Evolutionary conservation across 306 rosid species (phyloP), one percentile per base, ranked within the genome.

Genomic region (Casuarina cunninghamiana): DNA sequence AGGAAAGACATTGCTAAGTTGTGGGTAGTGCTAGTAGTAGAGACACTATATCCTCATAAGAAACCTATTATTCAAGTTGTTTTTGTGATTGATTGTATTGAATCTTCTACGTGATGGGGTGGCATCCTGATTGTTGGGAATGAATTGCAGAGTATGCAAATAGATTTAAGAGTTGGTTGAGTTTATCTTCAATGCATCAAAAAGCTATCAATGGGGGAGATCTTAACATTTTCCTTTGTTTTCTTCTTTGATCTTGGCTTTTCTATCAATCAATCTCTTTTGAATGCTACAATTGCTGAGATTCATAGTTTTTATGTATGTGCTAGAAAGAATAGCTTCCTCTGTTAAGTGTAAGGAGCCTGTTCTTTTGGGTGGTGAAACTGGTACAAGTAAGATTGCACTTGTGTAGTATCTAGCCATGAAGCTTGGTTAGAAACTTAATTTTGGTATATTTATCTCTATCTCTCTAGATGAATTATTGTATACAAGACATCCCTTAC

Each of bases 361-460:
- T 71, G 96, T 92, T 61, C 98, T 95, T 62, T 82, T 95, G 87
- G 97, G 92, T 81, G 98, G 97, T 80, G 98, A 95, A 88, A 95
- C 97, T 78, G 98, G 98, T 84, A 95, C 97, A 0, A 97, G 98
- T 75, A 95, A 95, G 89, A 95, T 97, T 48, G 91, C 98, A 32
- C 89, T 95, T 58, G 97, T 95, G 78, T 97, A 95, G 87, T 88
- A 90, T 86, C 79, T 95, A 83, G 98, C 98, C 37, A 50, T 45
- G 80, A 89, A 94, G 87, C 96, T 95, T 65, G 93, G 89, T 72
- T 96, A 92, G 83, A 89, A 88, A 83, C 85, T 95, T 75, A 95
- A 97, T 95, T 76, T 81, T 95, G 95, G 98, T 94, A 86, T 78
- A 86, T 53, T 53, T 46, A 9, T 70, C 78, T 69, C 70, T 79